phyloP scores from a whole-genome alignment of 345 rosid genomes.

The Syzygium jambos region DNA sequence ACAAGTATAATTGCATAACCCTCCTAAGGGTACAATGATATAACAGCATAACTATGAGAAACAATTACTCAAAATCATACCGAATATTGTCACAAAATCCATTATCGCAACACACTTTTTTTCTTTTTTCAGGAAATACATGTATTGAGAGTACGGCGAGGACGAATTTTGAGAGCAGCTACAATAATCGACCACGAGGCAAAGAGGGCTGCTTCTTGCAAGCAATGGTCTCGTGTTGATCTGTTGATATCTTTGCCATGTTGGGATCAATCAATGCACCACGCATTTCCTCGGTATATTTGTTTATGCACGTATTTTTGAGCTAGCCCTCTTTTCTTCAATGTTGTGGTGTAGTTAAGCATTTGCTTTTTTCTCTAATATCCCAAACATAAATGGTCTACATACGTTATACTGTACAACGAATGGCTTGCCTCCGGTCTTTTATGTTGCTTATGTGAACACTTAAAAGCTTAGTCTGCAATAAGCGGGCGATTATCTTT shows the following conservation, averaged over 20 bases:
- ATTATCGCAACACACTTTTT: background rate
- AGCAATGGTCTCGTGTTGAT: background rate
- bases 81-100: background rate
- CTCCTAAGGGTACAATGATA: background rate
- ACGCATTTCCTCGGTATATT: background rate
- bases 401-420: background rate
- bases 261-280: background rate
- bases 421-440: background rate
- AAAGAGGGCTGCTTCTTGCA: background rate
- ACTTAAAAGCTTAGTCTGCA: background rate
- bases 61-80: background rate
- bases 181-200: background rate
- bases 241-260: too few species aligned
- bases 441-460: background rate
- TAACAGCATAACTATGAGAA: background rate
- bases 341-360: background rate
- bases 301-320: background rate
- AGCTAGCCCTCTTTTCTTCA: background rate
- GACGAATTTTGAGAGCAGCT: background rate
- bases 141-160: background rate
- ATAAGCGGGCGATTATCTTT: background rate
- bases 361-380: background rate
- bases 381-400: background rate
- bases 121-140: background rate
- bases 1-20: background rate